A percentile compares a stretch with the other conserved stretches of the same genome.
phyloP scores from a whole-genome alignment of 306 rosid species.

The Albizia julibrissin region DNA sequence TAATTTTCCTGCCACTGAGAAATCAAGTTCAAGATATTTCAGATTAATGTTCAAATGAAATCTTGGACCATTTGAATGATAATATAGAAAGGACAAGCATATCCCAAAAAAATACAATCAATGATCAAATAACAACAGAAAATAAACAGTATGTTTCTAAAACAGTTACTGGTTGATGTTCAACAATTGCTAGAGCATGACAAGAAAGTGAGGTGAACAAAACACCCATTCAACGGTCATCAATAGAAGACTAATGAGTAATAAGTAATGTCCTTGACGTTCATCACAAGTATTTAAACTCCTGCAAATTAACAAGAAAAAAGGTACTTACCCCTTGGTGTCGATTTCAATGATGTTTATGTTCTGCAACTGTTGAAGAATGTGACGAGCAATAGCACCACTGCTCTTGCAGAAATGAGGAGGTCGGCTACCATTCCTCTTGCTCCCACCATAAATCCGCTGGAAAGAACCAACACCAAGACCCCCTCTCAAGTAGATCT shows the following conservation, averaged over 20 bases:
- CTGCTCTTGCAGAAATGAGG: conserved; percentile 80
- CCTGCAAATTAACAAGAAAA: neutral
- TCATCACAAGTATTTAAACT: neutral
- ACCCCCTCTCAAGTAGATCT: conserved; percentile 75
- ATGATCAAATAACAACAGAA: neutral
- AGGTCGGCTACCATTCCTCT: conserved; percentile 80
- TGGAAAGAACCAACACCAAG: conserved; percentile 76
- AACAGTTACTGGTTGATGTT: neutral
- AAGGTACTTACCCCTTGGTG: conserved; percentile 51
- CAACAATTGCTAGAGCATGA: neutral
- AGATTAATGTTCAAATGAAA: neutral
- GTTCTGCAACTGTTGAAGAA: conserved; percentile 63
- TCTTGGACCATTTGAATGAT: neutral
- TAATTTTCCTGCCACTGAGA: conserved; percentile 45
- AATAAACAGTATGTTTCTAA: neutral
- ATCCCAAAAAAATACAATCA: neutral
- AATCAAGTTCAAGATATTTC: neutral
- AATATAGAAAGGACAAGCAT: neutral
- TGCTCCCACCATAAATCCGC: conserved; percentile 73
- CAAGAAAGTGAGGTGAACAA: neutral
- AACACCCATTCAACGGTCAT: neutral
- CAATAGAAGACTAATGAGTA: neutral
- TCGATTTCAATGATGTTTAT: conserved; percentile 60
- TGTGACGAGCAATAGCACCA: conserved; percentile 70
- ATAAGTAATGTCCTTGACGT: neutral